phyloP scores from a whole-genome alignment of 2,329 filamentous ascomycete species.

The Pyrenochaeta sp. region DNA sequence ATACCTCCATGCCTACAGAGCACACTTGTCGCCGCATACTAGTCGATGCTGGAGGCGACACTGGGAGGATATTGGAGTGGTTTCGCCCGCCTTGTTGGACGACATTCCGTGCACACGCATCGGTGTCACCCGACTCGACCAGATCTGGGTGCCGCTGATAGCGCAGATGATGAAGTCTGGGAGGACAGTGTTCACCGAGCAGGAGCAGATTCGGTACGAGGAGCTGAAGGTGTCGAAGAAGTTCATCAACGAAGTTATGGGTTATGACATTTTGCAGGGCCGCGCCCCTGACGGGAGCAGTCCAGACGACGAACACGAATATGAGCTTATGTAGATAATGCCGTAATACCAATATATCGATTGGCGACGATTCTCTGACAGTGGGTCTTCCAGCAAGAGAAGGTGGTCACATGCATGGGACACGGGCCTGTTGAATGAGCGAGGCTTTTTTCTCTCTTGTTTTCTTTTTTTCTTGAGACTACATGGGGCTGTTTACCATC shows the following conservation, averaged over 20 bases:
- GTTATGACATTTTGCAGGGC: conserved; percentile 45
- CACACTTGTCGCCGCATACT: conserved; percentile 45
- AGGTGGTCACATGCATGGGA: background rate
- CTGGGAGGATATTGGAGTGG: conserved; percentile 45
- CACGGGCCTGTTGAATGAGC: background rate
- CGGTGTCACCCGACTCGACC: conserved; percentile 46
- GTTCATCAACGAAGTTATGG: conserved; percentile 47
- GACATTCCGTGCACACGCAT: conserved; percentile 46
- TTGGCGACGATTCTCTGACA: background rate
- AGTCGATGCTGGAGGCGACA: conserved; percentile 43
- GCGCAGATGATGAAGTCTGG: conserved; percentile 40
- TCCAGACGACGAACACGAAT: conserved; percentile 30
- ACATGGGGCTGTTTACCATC: too few relatives aligned
- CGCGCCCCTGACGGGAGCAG: conserved; percentile 33
- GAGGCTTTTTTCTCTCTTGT: background rate
- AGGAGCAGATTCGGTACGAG: conserved; percentile 36
- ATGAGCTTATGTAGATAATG: conserved; percentile 7
- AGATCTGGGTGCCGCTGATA: conserved; percentile 45
- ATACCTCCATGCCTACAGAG: conserved; percentile 43
- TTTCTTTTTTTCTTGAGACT: conserved; percentile 15
- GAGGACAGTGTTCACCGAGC: conserved; percentile 37
- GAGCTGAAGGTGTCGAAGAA: conserved; percentile 37
- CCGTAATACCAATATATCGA: background rate
- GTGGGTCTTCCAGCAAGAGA: background rate
- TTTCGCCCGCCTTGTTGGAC: conserved; percentile 43